Conservation (phyloP, 2,329 filamentous ascomycete genomes). For the Colletotrichum sp. region DNA sequence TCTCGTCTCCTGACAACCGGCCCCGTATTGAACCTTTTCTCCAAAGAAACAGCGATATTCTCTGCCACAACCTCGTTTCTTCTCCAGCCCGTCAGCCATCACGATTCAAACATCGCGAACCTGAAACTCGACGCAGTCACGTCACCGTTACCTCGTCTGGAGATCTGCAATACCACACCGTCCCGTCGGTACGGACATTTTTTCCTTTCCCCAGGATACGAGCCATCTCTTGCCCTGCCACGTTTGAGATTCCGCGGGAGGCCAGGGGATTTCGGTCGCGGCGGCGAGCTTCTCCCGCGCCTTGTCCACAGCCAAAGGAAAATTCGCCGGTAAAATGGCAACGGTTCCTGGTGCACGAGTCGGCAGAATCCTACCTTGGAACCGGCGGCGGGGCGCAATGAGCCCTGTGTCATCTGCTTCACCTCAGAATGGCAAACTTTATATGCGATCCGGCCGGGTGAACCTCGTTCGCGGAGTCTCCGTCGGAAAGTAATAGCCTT, state of each 20-base stretch:
- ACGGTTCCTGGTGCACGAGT: background rate
- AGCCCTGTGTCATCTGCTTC: constrained; percentile 1
- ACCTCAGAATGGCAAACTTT: constrained; percentile 9
- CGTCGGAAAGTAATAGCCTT: background rate
- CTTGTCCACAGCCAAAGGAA: background rate
- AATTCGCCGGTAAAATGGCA: background rate
- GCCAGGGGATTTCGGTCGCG: background rate
- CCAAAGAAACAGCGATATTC: background rate
- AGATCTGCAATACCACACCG: constrained; percentile 12
- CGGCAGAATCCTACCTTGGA: background rate
- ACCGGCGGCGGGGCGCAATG: background rate
- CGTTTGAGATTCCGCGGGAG: background rate
- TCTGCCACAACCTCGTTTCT: background rate
- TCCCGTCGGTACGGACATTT: background rate
- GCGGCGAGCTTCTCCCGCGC: background rate
- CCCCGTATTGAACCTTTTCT: background rate
- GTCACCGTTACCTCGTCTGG: constrained; percentile 3
- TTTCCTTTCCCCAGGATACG: background rate
- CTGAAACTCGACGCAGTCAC: constrained; percentile 9
- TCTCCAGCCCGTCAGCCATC: background rate
- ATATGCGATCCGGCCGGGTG: background rate
- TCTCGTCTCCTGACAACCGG: constrained; percentile 1
- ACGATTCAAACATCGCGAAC: background rate
- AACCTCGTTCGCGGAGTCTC: background rate
- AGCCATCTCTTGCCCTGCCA: background rate